These are phyloP conservation scores for Ceratobasidium sp. DNA, from an alignment of 1,284 basidiomycete species.

Conservation along the genomic window DNA sequence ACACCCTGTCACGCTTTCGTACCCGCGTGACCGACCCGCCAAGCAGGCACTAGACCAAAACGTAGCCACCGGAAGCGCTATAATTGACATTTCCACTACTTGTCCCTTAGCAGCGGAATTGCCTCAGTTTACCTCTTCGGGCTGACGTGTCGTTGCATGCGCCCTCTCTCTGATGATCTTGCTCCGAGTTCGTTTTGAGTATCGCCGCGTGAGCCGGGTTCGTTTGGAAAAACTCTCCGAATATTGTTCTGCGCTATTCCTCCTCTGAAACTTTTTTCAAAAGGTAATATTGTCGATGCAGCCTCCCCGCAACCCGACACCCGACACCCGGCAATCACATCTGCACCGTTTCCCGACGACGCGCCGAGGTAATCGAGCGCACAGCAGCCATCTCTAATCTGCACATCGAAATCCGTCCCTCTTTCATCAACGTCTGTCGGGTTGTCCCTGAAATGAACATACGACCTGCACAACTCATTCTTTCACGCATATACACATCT, in stretches of 20 bases:
- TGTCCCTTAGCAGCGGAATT: conserved; percentile 15
- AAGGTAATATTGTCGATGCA: neutral
- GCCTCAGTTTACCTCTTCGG: conserved; percentile 31
- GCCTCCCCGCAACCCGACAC: too few relatives aligned
- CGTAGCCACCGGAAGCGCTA: too few relatives aligned
- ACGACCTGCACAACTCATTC: too few relatives aligned
- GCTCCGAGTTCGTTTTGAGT: conserved; percentile 16
- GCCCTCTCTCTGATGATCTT: too few relatives aligned
- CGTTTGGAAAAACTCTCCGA: conserved; percentile 20
- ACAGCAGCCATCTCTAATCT: too few relatives aligned
- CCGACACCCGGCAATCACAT: conserved; percentile 15
- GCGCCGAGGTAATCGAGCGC: conserved; percentile 22
- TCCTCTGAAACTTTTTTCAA: too few relatives aligned
- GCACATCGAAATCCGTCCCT: too few relatives aligned
- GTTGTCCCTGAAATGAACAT: neutral
- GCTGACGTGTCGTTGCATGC: conserved; percentile 16
- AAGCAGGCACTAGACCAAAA: conserved; percentile 22
- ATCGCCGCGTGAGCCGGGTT: neutral
- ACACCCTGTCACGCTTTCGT: conserved; percentile 6
- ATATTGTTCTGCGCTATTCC: conserved; percentile 1
- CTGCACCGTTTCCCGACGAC: conserved; percentile 19
- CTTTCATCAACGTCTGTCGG: neutral
- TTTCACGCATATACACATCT: neutral
- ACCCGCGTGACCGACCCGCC: conserved; percentile 30
- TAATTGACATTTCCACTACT: too few relatives aligned